Base-by-base conservation (phyloP, 371 early-diverging fungal genomes). In the Mucor racemosus region DNA sequence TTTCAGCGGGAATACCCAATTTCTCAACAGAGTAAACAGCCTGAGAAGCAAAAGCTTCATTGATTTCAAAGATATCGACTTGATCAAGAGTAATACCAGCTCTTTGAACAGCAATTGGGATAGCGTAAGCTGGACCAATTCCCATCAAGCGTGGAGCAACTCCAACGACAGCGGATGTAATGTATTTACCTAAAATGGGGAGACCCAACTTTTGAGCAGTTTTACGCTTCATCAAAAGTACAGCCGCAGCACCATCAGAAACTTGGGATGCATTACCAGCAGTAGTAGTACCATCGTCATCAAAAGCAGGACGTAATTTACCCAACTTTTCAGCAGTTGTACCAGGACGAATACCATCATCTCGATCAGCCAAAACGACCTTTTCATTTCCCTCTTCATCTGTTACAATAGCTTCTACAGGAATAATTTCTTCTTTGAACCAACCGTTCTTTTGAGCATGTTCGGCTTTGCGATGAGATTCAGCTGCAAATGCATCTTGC, bases 1-100 rank as follows among this genome's bases (percentile, higher is more conserved):
- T 98, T 67, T 92, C 89, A 68, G 83, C 63, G 59, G 90, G 88
- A 64, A 99, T 87, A 40, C 89, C 89, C 48, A 97, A 88, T 78
- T 92, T 89, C 79, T 95, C 87, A 46, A 96, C 88, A 66, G 89
- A 91, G 89, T 94, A 97, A 65, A 97, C 89, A 33, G 95, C 93
- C 84, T 99, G 99, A 70, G 97, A 97, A 38, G 99, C 98, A 82
- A 99, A 99, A 31, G 99, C 99, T 83, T 99, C 99, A 86, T 99
- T 99, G 73, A 97, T 89, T 82, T 95, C 95, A 65, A 84, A 86
- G 53, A 94, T 74, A 67, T 78, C 78, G 7, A 99, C 86, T 77
- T 99, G 95, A 60, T 86, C 76, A 61, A 93, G 64, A 40, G 76
- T 75, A 56, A 99, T 73, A 19, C 94, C 94, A 61, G 95, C 92